Evolutionary conservation across 306 rosid genomes (phyloP).

Genomic region (Gynostemma pentaphyllum): DNA sequence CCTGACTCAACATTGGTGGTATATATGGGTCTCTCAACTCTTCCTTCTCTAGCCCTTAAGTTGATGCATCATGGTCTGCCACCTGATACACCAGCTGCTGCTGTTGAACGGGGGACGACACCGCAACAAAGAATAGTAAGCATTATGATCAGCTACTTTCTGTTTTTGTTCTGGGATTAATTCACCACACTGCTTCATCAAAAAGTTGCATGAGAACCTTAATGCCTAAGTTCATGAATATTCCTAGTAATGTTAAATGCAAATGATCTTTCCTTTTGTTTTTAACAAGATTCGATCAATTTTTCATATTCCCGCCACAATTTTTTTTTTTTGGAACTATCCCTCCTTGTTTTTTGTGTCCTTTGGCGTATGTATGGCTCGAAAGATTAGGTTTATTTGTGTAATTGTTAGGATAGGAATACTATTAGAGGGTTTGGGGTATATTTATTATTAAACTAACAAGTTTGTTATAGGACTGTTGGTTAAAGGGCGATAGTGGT

Average conservation of each 20-base stretch:
- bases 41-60: constrained; percentile 78
- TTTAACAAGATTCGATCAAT: too few relatives aligned
- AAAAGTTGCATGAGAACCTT: not conserved
- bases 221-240: not conserved
- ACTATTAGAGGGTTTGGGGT: too few relatives aligned
- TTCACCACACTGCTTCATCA: not conserved
- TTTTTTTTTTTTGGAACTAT: too few relatives aligned
- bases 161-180: not conserved
- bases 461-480: too few relatives aligned
- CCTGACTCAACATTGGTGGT: constrained; percentile 81
- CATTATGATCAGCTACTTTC: not conserved
- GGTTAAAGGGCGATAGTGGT: too few relatives aligned
- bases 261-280: not conserved
- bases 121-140: constrained; percentile 74
- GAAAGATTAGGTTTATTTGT: too few relatives aligned
- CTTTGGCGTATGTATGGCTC: too few relatives aligned
- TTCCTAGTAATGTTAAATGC: not conserved
- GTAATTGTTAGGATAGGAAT: too few relatives aligned
- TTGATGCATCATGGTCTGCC: constrained; percentile 74
- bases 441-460: too few relatives aligned
- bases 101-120: constrained; percentile 92
- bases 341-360: too few relatives aligned
- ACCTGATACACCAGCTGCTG: constrained; percentile 74
- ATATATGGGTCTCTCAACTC: constrained; percentile 90
- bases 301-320: too few relatives aligned